Conservation (phyloP, 2,329 filamentous ascomycete species). For the Colletotrichum lupini region DNA sequence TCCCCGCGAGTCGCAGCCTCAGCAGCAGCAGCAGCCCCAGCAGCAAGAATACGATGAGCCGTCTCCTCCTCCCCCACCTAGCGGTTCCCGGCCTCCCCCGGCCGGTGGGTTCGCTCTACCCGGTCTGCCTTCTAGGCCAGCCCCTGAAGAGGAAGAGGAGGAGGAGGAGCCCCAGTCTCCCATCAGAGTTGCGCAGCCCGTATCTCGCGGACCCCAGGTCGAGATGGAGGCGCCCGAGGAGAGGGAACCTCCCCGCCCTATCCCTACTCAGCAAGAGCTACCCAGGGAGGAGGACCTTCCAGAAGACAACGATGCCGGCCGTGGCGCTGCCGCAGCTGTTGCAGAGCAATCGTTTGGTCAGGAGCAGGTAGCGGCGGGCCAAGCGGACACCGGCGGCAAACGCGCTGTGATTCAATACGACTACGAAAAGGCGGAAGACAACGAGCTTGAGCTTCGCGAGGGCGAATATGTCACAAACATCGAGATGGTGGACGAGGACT, state of each 20-base stretch:
- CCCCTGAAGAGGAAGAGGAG: slow-evolving; percentile 66
- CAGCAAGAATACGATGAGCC: slow-evolving; percentile 53
- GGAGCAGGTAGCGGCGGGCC: slow-evolving; percentile 48
- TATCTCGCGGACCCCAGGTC: slow-evolving; percentile 71
- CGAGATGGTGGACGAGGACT: slow-evolving; percentile 97
- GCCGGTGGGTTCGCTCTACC: slow-evolving; percentile 83
- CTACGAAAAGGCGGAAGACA: slow-evolving; percentile 97
- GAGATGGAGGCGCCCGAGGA: slow-evolving; percentile 62
- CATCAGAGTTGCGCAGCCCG: slow-evolving; percentile 86
- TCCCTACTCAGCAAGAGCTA: slow-evolving; percentile 71
- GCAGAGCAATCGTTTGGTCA: slow-evolving; percentile 58
- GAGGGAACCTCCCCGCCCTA: slow-evolving; percentile 64
- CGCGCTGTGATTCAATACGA: slow-evolving; percentile 89
- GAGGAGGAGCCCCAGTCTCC: slow-evolving; percentile 76
- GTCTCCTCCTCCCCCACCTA: slow-evolving; percentile 63
- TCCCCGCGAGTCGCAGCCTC: neutral
- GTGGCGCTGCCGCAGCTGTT: slow-evolving; percentile 68
- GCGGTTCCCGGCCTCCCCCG: slow-evolving; percentile 74
- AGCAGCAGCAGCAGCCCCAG: neutral
- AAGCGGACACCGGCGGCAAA: slow-evolving; percentile 62
- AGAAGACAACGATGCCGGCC: slow-evolving; percentile 68
- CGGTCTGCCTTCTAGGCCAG: slow-evolving; percentile 74
- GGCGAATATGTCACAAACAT: slow-evolving; percentile 91
- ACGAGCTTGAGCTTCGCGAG: slow-evolving; percentile 91
- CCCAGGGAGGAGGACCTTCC: slow-evolving; percentile 73